Conservation (phyloP, 306 rosid species). For the Trichosanthes cucumerina region DNA sequence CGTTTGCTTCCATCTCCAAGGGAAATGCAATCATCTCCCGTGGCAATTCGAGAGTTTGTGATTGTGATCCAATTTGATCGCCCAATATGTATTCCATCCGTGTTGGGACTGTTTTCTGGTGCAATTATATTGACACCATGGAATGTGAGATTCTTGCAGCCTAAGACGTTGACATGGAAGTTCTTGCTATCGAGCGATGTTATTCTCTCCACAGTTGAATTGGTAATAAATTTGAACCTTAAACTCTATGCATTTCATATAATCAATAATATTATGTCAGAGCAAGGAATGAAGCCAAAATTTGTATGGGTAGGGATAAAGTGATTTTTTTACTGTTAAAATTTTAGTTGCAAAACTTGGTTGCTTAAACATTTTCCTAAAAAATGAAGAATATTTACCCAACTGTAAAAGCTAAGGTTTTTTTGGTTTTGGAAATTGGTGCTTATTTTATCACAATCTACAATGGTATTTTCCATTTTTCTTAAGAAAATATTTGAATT, state of each 20-base stretch:
- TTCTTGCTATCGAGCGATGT: slow-evolving; percentile 22
- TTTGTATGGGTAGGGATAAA: background rate
- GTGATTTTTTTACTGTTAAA: too few species aligned
- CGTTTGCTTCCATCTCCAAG: slow-evolving; percentile 30
- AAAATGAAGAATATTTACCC: too few species aligned
- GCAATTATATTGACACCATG: slow-evolving; percentile 14
- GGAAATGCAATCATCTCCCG: slow-evolving; percentile 47
- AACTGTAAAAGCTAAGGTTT: too few species aligned
- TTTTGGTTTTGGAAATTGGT: too few species aligned
- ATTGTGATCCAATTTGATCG: slow-evolving; percentile 16
- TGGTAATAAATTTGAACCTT: slow-evolving; percentile 22
- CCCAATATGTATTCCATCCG: slow-evolving; percentile 45
- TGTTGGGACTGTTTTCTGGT: slow-evolving; percentile 25
- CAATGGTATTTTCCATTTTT: too few species aligned
- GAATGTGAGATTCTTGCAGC: slow-evolving; percentile 25
- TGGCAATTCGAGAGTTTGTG: background rate
- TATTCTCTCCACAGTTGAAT: slow-evolving; percentile 13
- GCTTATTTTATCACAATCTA: too few species aligned
- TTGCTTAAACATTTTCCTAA: too few species aligned
- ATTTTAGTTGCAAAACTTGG: too few species aligned
- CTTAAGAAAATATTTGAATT: too few species aligned
- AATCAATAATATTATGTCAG: background rate
- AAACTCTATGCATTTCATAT: slow-evolving; percentile 16
- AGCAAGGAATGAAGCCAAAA: too few species aligned
- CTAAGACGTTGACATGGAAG: slow-evolving; percentile 24